Evolutionary conservation across 345 rosid species (phyloP).

Genomic region (Arabis hirsuta): DNA sequence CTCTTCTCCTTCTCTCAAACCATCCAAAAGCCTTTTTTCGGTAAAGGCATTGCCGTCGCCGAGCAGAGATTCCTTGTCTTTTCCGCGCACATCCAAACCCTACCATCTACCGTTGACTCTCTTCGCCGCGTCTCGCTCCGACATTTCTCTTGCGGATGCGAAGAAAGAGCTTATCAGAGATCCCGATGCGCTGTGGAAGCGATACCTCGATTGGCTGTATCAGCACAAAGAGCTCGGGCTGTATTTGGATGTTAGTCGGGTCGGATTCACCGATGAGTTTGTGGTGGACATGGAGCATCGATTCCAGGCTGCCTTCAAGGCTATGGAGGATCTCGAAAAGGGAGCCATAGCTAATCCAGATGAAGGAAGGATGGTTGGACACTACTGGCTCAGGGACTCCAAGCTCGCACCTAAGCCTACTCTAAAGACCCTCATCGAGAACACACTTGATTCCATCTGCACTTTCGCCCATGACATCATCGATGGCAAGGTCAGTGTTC

Average conservation of each 20-base stretch:
- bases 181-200: constrained; percentile 65
- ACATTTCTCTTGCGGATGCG: constrained; percentile 50
- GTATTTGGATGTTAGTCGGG: constrained; percentile 85
- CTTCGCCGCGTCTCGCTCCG: constrained; percentile 47
- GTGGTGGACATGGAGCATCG: constrained; percentile 78
- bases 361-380: constrained; percentile 98
- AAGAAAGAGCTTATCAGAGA: constrained; percentile 68
- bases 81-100: constrained; percentile 46
- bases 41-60: constrained; percentile 36
- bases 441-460: constrained; percentile 69
- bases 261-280: constrained; percentile 86
- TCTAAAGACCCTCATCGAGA: constrained; percentile 68
- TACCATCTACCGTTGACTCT: constrained; percentile 36
- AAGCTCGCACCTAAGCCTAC: constrained; percentile 66
- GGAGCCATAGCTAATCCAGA: constrained; percentile 97
- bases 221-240: constrained; percentile 92
- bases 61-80: constrained; percentile 48
- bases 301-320: constrained; percentile 67
- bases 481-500: constrained; percentile 76
- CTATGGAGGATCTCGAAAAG: constrained; percentile 86
- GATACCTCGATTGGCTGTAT: constrained; percentile 92
- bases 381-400: constrained; percentile 89
- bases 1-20: constrained; percentile 49
- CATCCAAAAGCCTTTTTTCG: constrained; percentile 32
- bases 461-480: constrained; percentile 71